phyloP scores from a whole-genome alignment of 352 stramenopile species.

The Phytophthora sansomeana region DNA sequence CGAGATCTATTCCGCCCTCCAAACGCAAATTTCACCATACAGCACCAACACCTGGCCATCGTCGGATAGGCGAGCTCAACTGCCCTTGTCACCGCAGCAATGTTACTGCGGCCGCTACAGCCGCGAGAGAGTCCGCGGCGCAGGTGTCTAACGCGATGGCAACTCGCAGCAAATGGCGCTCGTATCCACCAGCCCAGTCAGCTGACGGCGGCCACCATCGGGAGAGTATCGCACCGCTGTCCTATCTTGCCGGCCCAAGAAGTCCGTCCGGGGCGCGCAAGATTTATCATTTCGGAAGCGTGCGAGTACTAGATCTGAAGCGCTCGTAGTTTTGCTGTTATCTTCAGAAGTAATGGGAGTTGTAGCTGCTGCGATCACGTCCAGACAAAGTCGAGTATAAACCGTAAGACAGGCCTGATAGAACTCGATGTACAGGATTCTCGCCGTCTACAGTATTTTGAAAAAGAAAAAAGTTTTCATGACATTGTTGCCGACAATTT shows the following conservation, averaged over 20 bases:
- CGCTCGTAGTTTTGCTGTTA: slow-evolving; percentile 5
- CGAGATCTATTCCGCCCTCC: too few species aligned
- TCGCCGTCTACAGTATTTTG: neutral
- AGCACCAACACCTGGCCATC: neutral
- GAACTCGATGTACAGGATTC: neutral
- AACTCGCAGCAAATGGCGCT: too few species aligned
- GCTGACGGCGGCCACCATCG: slow-evolving; percentile 15
- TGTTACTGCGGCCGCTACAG: too few species aligned
- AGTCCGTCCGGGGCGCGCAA: slow-evolving; percentile 10
- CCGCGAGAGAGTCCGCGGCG: too few species aligned
- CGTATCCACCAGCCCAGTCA: slow-evolving; percentile 8
- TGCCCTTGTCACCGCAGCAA: too few species aligned
- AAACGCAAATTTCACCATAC: neutral
- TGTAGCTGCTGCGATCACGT: slow-evolving; percentile 29
- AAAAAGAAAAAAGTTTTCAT: slow-evolving; percentile 17
- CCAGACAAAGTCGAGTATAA: slow-evolving; percentile 51
- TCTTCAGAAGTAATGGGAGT: neutral
- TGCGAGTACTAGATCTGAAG: slow-evolving; percentile 20
- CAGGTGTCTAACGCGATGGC: too few species aligned
- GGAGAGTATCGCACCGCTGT: slow-evolving; percentile 3
- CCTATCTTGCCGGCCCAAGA: slow-evolving; percentile 1
- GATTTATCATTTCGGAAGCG: slow-evolving; percentile 22
- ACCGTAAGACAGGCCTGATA: slow-evolving; percentile 49
- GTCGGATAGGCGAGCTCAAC: too few species aligned
- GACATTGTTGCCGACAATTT: neutral